Evolutionary conservation across 371 early-diverging fungal species (phyloP).

Genomic region (Mucor saturninus): DNA sequence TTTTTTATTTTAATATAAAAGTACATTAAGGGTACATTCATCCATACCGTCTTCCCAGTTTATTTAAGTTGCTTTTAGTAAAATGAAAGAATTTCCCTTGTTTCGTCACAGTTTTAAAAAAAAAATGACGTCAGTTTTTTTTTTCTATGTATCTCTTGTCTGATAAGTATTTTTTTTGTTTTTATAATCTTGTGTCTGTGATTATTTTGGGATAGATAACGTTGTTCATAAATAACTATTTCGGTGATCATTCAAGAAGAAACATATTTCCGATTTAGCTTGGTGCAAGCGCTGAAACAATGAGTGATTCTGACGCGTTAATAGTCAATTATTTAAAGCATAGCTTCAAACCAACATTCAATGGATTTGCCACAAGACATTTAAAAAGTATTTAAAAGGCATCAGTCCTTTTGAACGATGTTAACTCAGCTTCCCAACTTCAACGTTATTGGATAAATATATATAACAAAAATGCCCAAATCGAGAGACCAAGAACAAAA

Average conservation of each 20-base stretch:
- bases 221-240: not conserved
- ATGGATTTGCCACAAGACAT: conserved; percentile 3
- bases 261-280: conserved; percentile 7
- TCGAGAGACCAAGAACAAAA: conserved; percentile 5
- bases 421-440: not conserved
- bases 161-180: too few relatives aligned
- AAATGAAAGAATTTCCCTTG: not conserved
- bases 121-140: too few relatives aligned
- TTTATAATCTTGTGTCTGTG: too few relatives aligned
- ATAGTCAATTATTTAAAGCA: conserved; percentile 6
- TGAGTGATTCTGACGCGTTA: conserved; percentile 8
- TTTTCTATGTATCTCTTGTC: too few relatives aligned
- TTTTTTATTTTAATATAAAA: conserved; percentile 8
- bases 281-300: conserved; percentile 4
- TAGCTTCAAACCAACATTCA: conserved; percentile 1
- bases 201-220: too few relatives aligned
- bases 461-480: not conserved
- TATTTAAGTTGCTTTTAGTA: conserved; percentile 1
- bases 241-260: conserved; percentile 2
- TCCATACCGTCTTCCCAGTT: conserved; percentile 4
- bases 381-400: not conserved
- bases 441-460: not conserved
- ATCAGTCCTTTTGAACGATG: conserved; percentile 3
- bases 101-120: too few relatives aligned
- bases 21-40: conserved; percentile 6